These are phyloP conservation scores for Hygrophoropsis aurantiaca DNA, from an alignment of 768 basidiomycete genomes.

Conservation along the genomic window DNA sequence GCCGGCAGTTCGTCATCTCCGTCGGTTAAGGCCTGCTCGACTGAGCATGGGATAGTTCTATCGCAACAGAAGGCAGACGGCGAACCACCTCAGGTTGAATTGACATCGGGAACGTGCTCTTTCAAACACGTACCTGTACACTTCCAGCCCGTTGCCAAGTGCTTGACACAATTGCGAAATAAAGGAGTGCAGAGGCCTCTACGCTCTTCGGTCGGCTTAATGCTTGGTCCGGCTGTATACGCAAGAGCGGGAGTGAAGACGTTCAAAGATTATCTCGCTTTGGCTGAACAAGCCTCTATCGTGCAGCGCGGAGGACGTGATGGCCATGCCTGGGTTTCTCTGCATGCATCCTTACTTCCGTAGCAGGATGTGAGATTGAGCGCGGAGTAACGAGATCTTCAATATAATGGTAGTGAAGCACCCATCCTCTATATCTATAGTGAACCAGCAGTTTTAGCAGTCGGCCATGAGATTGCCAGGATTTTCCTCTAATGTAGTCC, in stretches of 20 bases:
- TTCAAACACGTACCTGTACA: constrained; percentile 3
- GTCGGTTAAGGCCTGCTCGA: too few species aligned
- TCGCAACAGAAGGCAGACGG: not conserved
- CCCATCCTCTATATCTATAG: not conserved
- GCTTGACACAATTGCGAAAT: constrained; percentile 28
- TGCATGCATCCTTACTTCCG: constrained; percentile 17
- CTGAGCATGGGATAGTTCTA: too few species aligned
- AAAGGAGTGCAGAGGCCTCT: constrained; percentile 33
- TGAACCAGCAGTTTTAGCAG: too few species aligned
- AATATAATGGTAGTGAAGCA: too few species aligned
- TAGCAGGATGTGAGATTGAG: too few species aligned
- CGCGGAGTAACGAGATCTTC: too few species aligned
- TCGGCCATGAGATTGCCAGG: too few species aligned
- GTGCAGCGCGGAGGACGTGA: constrained; percentile 41
- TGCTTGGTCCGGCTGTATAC: constrained; percentile 35
- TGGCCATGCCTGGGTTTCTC: constrained; percentile 38
- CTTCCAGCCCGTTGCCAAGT: constrained; percentile 32
- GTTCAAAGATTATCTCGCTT: constrained; percentile 40
- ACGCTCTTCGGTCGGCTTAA: constrained; percentile 37
- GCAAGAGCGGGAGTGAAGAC: constrained; percentile 37
- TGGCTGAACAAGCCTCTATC: constrained; percentile 39
- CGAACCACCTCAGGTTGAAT: not conserved
- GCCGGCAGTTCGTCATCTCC: too few species aligned
- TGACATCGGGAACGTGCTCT: not conserved
- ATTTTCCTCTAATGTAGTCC: constrained; percentile 47